Base-by-base conservation (phyloP, 306 rosid genomes). In the Cucumis melo region DNA sequence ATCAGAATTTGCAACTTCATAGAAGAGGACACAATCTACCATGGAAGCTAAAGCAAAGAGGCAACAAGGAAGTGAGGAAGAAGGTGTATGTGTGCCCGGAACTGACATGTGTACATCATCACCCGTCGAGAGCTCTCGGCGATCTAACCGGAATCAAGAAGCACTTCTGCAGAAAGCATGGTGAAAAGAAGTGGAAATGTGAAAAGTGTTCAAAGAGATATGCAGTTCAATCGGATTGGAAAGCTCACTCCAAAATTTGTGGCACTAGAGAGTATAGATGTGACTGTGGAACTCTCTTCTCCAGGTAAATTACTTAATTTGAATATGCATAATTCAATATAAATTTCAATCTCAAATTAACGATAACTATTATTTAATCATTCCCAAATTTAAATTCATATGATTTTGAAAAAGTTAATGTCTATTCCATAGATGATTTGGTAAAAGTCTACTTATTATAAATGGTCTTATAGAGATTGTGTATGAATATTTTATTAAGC, bases 191-290 rank as follows among this genome's bases (percentile, higher is more conserved):
- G 34, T 93, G 96, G 96, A 93, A 93, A 74, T 93, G 98, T 78
- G 98, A 91, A 2, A 93, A 90, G 71, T 93, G 98, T 77, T 91
- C 96, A 3, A 93, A 93, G 83, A 87, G 87, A 36, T 93, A 93
- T 27, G 98, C 98, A 1, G 98, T 93, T 87, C 95, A 91, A 57
- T 93, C 98, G 0, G 98, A 93, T 66, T 93, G 98, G 96, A 93
- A 93, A 81, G 98, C 98, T 57, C 98, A 93, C 83, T 93, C 93
- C 81, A 91, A 93, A 83, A 85, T 89, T 76, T 93, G 98, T 82
- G 98, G 98, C 81, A 92, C 98, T 2, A 84, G 85, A 83, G 98
- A 92, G 83, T 90, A 92, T 44, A 83, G 84, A 84, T 92, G 98
- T 79, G 94, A 90, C 55, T 92, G 98, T 80, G 98, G 98, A 51